Percentiles rank a stretch among this genome's conserved stretches.
Conservation (phyloP, 2,329 filamentous ascomycete species). For the Trichoderma harzianum region DNA sequence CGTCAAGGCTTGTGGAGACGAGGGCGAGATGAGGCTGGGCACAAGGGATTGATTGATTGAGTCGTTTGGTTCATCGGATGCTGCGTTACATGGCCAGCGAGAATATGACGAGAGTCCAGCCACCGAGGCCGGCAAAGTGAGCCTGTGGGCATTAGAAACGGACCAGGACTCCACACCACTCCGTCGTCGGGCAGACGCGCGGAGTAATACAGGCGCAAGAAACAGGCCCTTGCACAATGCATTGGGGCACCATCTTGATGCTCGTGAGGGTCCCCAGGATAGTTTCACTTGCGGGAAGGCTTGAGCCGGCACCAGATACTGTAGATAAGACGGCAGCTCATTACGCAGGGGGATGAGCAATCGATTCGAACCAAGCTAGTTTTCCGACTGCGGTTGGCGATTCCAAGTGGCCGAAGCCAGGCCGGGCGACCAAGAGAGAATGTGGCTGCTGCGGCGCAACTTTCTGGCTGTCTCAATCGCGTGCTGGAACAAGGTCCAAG, state of each 20-base stretch:
- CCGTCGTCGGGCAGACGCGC: slow-evolving; percentile 6
- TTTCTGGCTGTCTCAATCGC: not conserved
- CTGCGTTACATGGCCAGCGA: slow-evolving; percentile 11
- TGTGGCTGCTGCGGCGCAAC: slow-evolving; percentile 13
- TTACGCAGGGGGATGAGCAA: slow-evolving; percentile 18
- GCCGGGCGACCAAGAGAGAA: not conserved
- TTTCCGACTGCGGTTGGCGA: not conserved
- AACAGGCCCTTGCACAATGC: not conserved
- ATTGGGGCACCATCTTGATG: not conserved
- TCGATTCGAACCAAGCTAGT: not conserved
- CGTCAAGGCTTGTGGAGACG: not conserved
- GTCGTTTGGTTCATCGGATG: not conserved
- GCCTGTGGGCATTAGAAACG: not conserved
- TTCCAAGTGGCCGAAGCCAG: not conserved
- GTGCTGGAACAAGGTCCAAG: not conserved
- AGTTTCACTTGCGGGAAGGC: not conserved
- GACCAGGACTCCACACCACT: slow-evolving; percentile 8
- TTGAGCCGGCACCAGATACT: not conserved
- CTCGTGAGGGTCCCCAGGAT: not conserved
- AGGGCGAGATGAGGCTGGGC: slow-evolving; percentile 8
- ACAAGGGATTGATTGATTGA: not conserved
- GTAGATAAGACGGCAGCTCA: not conserved
- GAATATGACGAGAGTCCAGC: not conserved
- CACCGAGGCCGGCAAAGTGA: not conserved
- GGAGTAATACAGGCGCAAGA: not conserved